Base-by-base conservation (phyloP, 441 rosid genomes). In the Gossypium trilobum region DNA sequence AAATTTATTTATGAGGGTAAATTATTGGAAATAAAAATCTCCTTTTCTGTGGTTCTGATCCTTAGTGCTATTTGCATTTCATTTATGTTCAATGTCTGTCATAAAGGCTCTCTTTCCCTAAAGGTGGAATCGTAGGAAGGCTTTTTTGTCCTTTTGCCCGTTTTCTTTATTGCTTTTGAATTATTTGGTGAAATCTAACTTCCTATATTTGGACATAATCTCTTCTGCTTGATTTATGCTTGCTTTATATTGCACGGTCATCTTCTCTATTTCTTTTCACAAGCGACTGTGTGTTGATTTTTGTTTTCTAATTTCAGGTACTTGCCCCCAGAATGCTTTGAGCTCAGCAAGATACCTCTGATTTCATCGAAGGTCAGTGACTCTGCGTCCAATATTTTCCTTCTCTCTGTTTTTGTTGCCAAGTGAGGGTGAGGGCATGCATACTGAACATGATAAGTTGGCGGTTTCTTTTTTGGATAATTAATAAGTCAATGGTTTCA, bases 321-420 rank as follows among this genome's bases (percentile, higher is more conserved):
- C 78, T 80, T 95, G 81, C 99, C 99, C 58, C 98, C 98, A 13
- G 99, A 91, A 78, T 95, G 98, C 83, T 95, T 95, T 70, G 99
- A 95, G 85, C 90, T 95, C 76, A 89, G 78, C 87, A 91, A 76
- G 79, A 93, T 82, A 57, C 98, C 99, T 75, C 82, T 95, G 66
- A 95, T 95, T 85, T 95, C 98, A 69, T 93, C 97, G 14, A 93
- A 95, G 95, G 99, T 89, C 69, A 81, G 87, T 79, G 52, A 65
- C 65, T 65, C 46, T 4, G 39, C 60, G 27, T 60, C 22, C 59
- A 25, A 6, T 31, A 16, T 16, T 22, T 36, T 52, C 23, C 11
- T 19, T 27, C 52, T 39, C 4, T 27, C 46, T 23, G 4, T 63
- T 72, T 48, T 31, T 33, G 51, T 57, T 70, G 17, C 27, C 4